Percentiles rank a stretch among this genome's conserved stretches.
Conservation (phyloP, 768 basidiomycete genomes). For the Panaeolus papilionaceus region DNA sequence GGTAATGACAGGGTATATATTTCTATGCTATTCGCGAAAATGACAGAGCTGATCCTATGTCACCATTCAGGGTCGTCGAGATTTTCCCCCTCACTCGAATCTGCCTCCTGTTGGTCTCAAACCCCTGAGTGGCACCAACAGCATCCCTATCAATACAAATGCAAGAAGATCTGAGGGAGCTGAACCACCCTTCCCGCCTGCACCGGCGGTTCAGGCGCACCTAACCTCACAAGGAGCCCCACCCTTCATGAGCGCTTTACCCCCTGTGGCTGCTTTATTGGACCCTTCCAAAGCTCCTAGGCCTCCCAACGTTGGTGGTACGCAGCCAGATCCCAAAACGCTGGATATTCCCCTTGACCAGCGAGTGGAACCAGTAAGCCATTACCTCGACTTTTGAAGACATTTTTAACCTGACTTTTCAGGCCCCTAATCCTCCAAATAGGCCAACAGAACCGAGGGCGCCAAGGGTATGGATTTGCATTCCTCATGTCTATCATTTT, state of each 20-base stretch:
- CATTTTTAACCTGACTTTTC: not conserved
- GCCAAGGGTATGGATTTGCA: not conserved
- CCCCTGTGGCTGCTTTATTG: conserved; percentile 1
- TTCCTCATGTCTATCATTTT: not conserved
- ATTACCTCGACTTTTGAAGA: not conserved
- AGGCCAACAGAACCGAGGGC: not conserved
- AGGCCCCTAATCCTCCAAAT: not conserved
- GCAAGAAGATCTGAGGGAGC: not conserved
- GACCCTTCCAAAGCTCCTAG: not conserved
- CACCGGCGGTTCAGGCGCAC: not conserved
- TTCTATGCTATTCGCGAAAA: not conserved
- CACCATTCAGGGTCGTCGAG: conserved; percentile 1
- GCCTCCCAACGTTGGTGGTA: not conserved
- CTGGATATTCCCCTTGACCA: not conserved
- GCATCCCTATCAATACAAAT: conserved; percentile 38
- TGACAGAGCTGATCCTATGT: not conserved
- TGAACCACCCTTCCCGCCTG: not conserved
- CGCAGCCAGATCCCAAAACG: not conserved
- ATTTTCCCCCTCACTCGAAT: conserved; percentile 14
- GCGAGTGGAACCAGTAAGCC: not conserved
- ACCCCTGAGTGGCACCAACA: conserved; percentile 42
- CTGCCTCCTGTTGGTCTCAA: conserved; percentile 24
- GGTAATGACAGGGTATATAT: not conserved
- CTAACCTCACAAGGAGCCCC: not conserved
- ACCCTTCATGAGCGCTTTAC: not conserved